These are phyloP conservation scores for Oryza punctata DNA, from an alignment of 176 grass and related monocot species.

Conservation along the genomic window DNA sequence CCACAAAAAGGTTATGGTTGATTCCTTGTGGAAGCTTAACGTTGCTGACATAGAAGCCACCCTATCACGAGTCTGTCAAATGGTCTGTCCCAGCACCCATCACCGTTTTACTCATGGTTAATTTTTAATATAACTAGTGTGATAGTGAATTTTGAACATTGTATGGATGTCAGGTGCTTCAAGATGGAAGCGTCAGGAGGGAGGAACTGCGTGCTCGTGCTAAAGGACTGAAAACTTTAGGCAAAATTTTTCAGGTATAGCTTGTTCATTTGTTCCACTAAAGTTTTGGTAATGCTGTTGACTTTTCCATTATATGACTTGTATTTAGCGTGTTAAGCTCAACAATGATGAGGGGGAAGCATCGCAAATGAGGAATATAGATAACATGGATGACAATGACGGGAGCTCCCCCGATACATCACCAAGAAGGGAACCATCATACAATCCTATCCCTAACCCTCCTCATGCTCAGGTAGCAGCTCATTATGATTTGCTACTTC, in stretches of 20 bases:
- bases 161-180: slow-evolving; percentile 66
- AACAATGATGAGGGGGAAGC: slow-evolving; percentile 56
- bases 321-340: slow-evolving; percentile 68
- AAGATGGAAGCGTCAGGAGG: slow-evolving; percentile 67
- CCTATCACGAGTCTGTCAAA: slow-evolving; percentile 89
- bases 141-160: slow-evolving; percentile 29
- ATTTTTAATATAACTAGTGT: slow-evolving; percentile 4
- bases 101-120: slow-evolving; percentile 1
- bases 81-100: slow-evolving; percentile 60
- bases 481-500: neutral
- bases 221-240: slow-evolving; percentile 94
- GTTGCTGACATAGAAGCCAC: slow-evolving; percentile 99
- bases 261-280: slow-evolving; percentile 11
- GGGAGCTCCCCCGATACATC: slow-evolving; percentile 86
- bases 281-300: slow-evolving; percentile 1
- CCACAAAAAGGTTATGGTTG: slow-evolving; percentile 90
- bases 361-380: slow-evolving; percentile 55
- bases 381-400: slow-evolving; percentile 63
- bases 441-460: slow-evolving; percentile 52
- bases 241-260: slow-evolving; percentile 92
- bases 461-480: slow-evolving; percentile 63
- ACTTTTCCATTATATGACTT: slow-evolving; percentile 35
- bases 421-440: slow-evolving; percentile 51
- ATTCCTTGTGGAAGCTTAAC: slow-evolving; percentile 99
- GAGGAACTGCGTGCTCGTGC: slow-evolving; percentile 85